Evolutionary conservation across 179 eudicot species (phyloP).

Genomic region (Silene noctiflora): DNA sequence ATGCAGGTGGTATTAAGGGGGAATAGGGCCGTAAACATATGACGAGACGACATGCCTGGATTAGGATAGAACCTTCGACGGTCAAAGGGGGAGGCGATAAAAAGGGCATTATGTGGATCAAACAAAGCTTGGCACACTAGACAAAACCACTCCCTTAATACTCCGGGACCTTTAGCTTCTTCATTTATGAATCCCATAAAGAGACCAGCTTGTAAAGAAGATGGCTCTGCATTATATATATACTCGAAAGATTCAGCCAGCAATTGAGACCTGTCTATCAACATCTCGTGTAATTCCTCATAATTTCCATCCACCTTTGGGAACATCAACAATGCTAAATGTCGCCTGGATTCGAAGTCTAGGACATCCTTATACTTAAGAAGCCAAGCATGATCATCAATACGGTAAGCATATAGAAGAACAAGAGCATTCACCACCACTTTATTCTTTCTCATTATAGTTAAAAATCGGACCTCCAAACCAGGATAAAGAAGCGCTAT

Average conservation of each 20-base stretch:
- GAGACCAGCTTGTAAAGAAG: conserved; percentile 61
- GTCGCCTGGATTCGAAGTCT: conserved; percentile 80
- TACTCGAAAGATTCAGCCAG: conserved; percentile 84
- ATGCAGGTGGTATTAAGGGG: too few species aligned
- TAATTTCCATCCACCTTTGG: conserved; percentile 77
- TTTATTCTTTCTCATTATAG: conserved; percentile 45
- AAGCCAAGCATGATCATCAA: conserved; percentile 67
- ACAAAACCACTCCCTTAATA: conserved; percentile 90
- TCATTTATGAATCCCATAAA: conserved; percentile 89
- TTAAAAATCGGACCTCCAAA: conserved; percentile 47
- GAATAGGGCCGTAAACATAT: not conserved
- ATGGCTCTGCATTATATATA: conserved; percentile 49
- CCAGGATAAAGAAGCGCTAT: conserved; percentile 47
- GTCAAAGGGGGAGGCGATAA: conserved; percentile 76
- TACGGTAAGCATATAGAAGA: conserved; percentile 50
- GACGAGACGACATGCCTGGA: conserved; percentile 44
- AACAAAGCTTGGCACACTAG: conserved; percentile 81
- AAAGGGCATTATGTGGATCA: conserved; percentile 79
- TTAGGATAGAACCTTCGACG: conserved; percentile 91
- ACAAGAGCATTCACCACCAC: conserved; percentile 50
- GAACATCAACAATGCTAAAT: conserved; percentile 74
- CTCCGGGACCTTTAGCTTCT: conserved; percentile 98
- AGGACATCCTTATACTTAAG: conserved; percentile 58
- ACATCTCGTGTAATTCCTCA: conserved; percentile 85
- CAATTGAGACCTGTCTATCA: conserved; percentile 74